Evolutionary conservation across 495 filamentous ascomycete genomes (phyloP), one percentile per base, ranked within the genome.

Genomic region (Neurospora hispaniola): DNA sequence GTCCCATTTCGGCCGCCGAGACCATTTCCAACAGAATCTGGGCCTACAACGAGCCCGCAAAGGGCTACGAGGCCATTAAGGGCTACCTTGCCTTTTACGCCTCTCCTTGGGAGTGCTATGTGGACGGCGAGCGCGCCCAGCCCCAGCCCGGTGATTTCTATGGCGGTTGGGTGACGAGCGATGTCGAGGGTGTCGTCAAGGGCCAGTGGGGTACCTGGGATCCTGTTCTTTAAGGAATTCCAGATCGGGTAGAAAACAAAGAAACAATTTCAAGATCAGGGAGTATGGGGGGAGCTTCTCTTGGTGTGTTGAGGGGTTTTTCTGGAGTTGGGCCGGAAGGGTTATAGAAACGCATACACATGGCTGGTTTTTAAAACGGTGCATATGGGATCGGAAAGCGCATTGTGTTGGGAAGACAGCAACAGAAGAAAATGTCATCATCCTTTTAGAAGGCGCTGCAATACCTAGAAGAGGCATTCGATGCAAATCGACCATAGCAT

Each of bases 131-230:
- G 79, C 80, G 82, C 69, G 87, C 87, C 40, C 80, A 84, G 77
- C 74, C 87, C 39, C 87, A 88, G 78, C 86, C 84, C 38, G 86
- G 87, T 40, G 87, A 89, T 74, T 89, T 86, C 73, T 89, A 89
- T 76, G 87, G 86, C 54, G 87, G 87, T 4, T 89, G 87, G 87
- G 80, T 86, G 69, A 89, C 86, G 39, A 82, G 80, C 73, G 87
- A 89, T 54, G 82, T 89, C 73, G 85, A 86, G 75, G 86, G 87
- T 35, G 80, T 81, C 3, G 81, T 88, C 14, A 89, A 88, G 79
- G 86, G 85, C 5, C 83, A 82, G 46, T 82, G 81, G 73, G 86
- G 82, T 4, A 86, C 76, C 40, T 76, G 77, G 74, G 78, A 79
- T 42, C 79, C 78, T 10, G 73, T 78, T 4, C 48, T 78, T 5